Evolutionary conservation across 371 early-diverging fungal species (phyloP).

Genomic region (Mortierella sp.): DNA sequence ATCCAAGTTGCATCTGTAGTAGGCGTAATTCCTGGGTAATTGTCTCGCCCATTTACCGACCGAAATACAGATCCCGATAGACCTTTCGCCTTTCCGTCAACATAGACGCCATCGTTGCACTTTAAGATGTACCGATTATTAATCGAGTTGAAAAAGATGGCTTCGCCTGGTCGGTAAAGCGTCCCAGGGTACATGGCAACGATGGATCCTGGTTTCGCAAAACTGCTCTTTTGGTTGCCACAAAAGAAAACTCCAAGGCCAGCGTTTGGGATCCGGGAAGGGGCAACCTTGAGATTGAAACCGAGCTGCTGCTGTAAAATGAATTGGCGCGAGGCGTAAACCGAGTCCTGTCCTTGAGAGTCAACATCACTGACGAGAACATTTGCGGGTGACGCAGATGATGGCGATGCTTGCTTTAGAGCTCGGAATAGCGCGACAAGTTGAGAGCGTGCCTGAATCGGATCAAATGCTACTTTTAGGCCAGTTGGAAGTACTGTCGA

Average conservation of each 20-base stretch:
- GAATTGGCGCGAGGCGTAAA: constrained; percentile 1
- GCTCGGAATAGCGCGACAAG: constrained; percentile 25
- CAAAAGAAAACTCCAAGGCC: constrained; percentile 35
- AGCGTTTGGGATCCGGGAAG: constrained; percentile 34
- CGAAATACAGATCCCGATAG: constrained; percentile 61
- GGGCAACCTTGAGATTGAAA: constrained; percentile 26
- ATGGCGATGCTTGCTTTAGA: constrained; percentile 14
- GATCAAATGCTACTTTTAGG: constrained; percentile 17
- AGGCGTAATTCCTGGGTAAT: constrained; percentile 68
- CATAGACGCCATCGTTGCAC: constrained; percentile 67
- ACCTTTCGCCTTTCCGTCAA: constrained; percentile 66
- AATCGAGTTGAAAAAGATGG: constrained; percentile 65
- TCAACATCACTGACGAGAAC: not conserved
- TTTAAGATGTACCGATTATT: constrained; percentile 68
- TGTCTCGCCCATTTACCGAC: constrained; percentile 64
- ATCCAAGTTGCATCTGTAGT: constrained; percentile 68
- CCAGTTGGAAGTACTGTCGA: not conserved
- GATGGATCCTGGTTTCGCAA: constrained; percentile 14
- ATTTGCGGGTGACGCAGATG: not conserved
- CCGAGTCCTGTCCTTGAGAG: not conserved
- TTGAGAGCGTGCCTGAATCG: constrained; percentile 12
- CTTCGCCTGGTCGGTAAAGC: constrained; percentile 65
- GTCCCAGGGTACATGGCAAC: constrained; percentile 61
- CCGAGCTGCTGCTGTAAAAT: constrained; percentile 21
- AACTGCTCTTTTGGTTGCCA: not conserved